These are phyloP conservation scores for Beauveria varroae DNA, from an alignment of 2,329 filamentous ascomycete genomes.

Conservation along the genomic window DNA sequence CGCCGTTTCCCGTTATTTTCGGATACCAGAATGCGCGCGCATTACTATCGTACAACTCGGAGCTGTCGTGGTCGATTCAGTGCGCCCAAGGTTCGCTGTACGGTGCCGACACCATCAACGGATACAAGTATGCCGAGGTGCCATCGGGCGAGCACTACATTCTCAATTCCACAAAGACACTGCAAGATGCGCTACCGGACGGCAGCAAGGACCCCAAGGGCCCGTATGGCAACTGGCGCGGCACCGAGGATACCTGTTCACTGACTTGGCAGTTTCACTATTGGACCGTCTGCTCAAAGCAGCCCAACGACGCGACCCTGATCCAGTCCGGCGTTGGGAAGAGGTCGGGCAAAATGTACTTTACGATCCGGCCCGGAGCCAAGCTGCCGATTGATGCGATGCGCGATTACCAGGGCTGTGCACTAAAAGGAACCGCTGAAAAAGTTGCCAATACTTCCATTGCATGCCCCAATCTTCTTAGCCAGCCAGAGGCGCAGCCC, in stretches of 20 bases:
- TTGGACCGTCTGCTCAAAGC: neutral
- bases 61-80: slow-evolving; percentile 2
- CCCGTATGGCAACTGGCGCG: neutral
- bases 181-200: neutral
- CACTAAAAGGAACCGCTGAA: neutral
- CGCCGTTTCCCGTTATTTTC: slow-evolving; percentile 10
- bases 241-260: neutral
- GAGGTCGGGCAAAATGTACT: slow-evolving; percentile 4
- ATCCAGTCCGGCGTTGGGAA: slow-evolving; percentile 5
- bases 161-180: neutral
- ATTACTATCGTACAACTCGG: neutral
- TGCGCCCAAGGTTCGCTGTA: slow-evolving; percentile 1
- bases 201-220: neutral
- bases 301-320: neutral
- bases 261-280: neutral
- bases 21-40: slow-evolving; percentile 6
- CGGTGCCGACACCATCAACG: neutral
- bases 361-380: neutral
- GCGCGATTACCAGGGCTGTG: slow-evolving; percentile 6
- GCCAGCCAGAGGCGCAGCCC: slow-evolving; percentile 5
- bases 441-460: neutral
- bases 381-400: slow-evolving; percentile 9
- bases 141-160: neutral
- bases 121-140: slow-evolving; percentile 1
- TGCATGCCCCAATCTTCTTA: slow-evolving; percentile 1